These are phyloP conservation scores for Solanum dulcamara DNA, from an alignment of 257 asterid genomes.

Conservation along the genomic window DNA sequence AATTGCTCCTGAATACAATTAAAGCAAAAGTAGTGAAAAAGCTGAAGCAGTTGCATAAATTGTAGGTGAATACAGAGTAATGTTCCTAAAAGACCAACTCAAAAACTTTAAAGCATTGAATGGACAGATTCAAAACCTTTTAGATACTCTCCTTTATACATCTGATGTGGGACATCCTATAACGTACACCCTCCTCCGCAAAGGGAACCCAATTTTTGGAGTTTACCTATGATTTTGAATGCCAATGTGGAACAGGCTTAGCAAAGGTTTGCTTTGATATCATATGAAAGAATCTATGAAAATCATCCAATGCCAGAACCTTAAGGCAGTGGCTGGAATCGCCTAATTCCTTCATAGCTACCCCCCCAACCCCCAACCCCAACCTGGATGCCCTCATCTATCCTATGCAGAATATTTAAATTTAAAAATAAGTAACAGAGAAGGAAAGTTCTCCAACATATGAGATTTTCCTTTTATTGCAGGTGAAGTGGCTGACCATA, in stretches of 20 bases:
- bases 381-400: neutral
- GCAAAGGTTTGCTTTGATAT: neutral
- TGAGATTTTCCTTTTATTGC: neutral
- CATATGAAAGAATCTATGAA: neutral
- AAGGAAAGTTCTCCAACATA: neutral
- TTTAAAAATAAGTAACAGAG: neutral
- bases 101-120: neutral
- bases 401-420: neutral
- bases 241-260: neutral
- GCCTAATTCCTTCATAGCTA: neutral
- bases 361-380: neutral
- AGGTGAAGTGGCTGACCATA: neutral
- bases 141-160: neutral
- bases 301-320: neutral
- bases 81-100: neutral
- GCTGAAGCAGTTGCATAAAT: neutral
- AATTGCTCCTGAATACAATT: constrained; percentile 56
- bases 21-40: neutral
- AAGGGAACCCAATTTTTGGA: neutral
- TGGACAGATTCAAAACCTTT: neutral
- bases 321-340: neutral
- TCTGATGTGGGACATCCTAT: neutral
- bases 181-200: neutral
- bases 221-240: neutral
- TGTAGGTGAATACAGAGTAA: neutral